A percentile compares a stretch with the other conserved stretches of the same genome.
Evolutionary conservation across 2,329 filamentous ascomycete species (phyloP).

Genomic region (Hypoxylon sp.): DNA sequence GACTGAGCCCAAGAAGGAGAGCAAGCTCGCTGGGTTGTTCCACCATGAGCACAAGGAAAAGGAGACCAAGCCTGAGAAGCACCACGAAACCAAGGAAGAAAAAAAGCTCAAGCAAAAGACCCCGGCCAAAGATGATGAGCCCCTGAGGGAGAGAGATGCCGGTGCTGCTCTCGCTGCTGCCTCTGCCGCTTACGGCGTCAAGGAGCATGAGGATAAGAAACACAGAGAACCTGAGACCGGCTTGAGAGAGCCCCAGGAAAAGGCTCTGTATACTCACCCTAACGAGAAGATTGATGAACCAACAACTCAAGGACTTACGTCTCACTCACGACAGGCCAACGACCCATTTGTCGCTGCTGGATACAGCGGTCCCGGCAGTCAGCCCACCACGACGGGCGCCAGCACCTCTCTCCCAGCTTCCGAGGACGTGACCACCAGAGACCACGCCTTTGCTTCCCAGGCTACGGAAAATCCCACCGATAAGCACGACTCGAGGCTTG

Average conservation of each 20-base stretch:
- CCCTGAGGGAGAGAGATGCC: conserved; percentile 22
- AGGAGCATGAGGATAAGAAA: conserved; percentile 21
- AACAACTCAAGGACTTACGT: background rate
- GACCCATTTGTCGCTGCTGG: conserved; percentile 22
- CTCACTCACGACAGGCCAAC: background rate
- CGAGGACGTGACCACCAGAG: conserved; percentile 5
- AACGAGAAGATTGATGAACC: conserved; percentile 10
- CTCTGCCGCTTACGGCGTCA: conserved; percentile 3
- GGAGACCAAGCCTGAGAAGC: conserved; percentile 15
- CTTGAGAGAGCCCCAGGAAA: background rate
- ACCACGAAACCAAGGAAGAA: conserved; percentile 11
- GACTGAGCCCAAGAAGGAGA: conserved; percentile 18
- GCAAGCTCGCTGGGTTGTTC: conserved; percentile 15
- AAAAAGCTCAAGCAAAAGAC: conserved; percentile 1
- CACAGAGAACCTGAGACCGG: background rate
- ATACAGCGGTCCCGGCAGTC: conserved; percentile 1
- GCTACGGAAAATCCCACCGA: conserved; percentile 1
- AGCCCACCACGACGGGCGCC: background rate
- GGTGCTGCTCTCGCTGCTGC: conserved; percentile 25
- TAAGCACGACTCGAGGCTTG: conserved; percentile 9
- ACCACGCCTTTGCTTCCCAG: conserved; percentile 5
- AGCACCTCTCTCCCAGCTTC: conserved; percentile 2
- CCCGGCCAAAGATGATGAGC: conserved; percentile 16
- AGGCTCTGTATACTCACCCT: conserved; percentile 11
- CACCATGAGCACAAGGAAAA: conserved; percentile 25